Evolutionary conservation across 352 stramenopile genomes (phyloP).

Genomic region (Globisporangium spiculum): DNA sequence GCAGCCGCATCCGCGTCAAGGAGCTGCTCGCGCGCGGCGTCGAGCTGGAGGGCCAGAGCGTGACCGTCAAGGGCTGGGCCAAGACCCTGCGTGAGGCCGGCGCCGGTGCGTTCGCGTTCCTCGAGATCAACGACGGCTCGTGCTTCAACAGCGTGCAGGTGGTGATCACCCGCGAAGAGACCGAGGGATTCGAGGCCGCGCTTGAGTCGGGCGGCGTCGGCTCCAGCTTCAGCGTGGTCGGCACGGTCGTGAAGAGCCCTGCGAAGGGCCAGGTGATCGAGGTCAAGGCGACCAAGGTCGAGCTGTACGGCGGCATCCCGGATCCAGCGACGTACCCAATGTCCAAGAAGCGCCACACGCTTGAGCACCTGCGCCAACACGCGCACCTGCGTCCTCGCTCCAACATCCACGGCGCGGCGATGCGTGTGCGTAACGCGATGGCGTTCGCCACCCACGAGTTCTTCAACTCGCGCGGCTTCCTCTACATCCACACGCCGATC

Average conservation of each 20-base stretch:
- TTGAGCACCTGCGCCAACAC: conserved; percentile 92
- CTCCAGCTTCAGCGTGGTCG: conserved; percentile 79
- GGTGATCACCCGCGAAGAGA: conserved; percentile 76
- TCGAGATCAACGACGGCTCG: conserved; percentile 95
- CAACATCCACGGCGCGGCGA: conserved; percentile 90
- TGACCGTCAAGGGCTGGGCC: conserved; percentile 93
- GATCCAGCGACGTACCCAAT: conserved; percentile 90
- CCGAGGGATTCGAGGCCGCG: conserved; percentile 74
- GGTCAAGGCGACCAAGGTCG: conserved; percentile 85
- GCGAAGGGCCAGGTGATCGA: conserved; percentile 92
- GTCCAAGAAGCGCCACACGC: conserved; percentile 91
- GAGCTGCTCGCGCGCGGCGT: conserved; percentile 64
- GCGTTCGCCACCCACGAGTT: conserved; percentile 93
- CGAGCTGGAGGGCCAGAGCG: conserved; percentile 71
- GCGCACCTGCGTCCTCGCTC: conserved; percentile 92
- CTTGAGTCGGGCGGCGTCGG: conserved; percentile 83
- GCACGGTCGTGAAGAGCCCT: conserved; percentile 83
- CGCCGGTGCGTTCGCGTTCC: conserved; percentile 90
- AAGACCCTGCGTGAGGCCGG: conserved; percentile 89
- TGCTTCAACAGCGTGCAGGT: conserved; percentile 87
- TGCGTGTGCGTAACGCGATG: conserved; percentile 92
- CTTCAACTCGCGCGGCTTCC: conserved; percentile 91
- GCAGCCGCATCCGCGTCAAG: conserved; percentile 84
- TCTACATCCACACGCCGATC: conserved; percentile 95
- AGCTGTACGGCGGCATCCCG: conserved; percentile 83